phyloP scores from a whole-genome alignment of 768 basidiomycete species.

The Lactarius evosmus region DNA sequence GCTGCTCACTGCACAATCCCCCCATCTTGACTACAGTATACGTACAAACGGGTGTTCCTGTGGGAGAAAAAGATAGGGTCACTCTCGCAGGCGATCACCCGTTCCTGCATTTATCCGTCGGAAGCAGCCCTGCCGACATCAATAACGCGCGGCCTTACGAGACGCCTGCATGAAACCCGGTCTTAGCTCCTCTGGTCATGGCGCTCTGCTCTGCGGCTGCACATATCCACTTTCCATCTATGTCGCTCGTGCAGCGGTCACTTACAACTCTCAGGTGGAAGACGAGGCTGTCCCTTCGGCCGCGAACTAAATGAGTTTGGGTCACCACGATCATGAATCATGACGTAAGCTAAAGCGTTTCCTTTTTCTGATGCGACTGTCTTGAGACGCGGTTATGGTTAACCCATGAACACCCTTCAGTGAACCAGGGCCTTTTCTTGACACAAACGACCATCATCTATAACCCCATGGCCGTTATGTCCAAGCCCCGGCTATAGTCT shows the following conservation, averaged over 20 bases:
- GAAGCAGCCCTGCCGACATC: not conserved
- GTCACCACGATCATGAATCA: slow-evolving; percentile 8
- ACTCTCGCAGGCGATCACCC: not conserved
- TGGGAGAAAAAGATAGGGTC: not conserved
- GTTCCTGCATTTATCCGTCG: slow-evolving; percentile 1
- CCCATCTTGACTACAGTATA: not conserved
- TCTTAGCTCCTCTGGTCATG: not conserved
- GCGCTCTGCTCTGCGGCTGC: not conserved
- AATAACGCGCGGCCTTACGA: too few species aligned
- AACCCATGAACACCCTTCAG: not conserved
- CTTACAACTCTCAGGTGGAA: not conserved
- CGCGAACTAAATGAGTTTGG: not conserved
- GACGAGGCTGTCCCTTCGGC: not conserved
- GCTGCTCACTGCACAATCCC: not conserved
- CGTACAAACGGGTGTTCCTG: not conserved
- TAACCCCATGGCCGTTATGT: slow-evolving; percentile 1
- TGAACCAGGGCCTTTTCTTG: not conserved
- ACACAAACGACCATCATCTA: slow-evolving; percentile 15
- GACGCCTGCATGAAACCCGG: not conserved
- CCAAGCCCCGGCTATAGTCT: not conserved
- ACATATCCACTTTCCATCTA: not conserved
- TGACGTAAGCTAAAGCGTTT: slow-evolving; percentile 20
- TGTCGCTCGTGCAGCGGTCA: not conserved
- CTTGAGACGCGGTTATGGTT: not conserved
- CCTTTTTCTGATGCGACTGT: slow-evolving; percentile 22